Evolutionary conservation across 2,329 filamentous ascomycete genomes (phyloP), one percentile per base, ranked within the genome.

Genomic region (Kalaharituber pfeilii): DNA sequence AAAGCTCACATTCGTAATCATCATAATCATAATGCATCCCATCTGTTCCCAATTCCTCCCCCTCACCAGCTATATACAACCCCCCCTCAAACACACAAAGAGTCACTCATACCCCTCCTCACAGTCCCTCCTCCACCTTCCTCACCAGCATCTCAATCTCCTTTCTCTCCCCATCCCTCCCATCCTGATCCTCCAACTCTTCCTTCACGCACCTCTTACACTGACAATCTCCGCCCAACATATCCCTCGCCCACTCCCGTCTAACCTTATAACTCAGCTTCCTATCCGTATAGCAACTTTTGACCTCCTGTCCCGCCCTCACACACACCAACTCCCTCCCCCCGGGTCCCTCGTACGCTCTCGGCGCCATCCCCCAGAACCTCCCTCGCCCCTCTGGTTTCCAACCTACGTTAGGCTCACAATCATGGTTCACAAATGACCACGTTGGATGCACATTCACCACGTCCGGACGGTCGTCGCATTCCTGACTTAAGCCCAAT

Each of bases 351-450:
- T 75, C 75, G 5, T 75, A 69, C 3, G 82, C 72, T 30, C 78
- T 71, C 59, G 74, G 70, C 58, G 79, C 71, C 50, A 80, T 72
- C 1, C 78, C 77, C 72, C 73, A 78, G 56, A 91, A 77, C 30
- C 78, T 75, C 75, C 91, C 88, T 51, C 75, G 76, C 0, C 84
- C 84, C 28, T 83, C 81, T 86, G 88, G 95, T 65, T 94, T 85
- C 91, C 91, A 98, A 3, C 78, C 78, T 33, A 96, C 87, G 67
- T 94, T 95, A 6, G 91, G 91, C 66, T 94, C 81, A 69, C 91
- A 98, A 67, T 87, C 86, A 67, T 98, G 91, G 65, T 98, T 98
- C 26, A 89, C 89, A 28, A 96, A 74, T 69, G 87, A 96, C 87
- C 91, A 98, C 62, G 94, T 79, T 1, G 89, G 87, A 69, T 96